A percentile compares a stretch with the other conserved stretches of the same genome.
phyloP scores from a whole-genome alignment of 2,329 filamentous ascomycete genomes.

The Fusarium ambrosium region DNA sequence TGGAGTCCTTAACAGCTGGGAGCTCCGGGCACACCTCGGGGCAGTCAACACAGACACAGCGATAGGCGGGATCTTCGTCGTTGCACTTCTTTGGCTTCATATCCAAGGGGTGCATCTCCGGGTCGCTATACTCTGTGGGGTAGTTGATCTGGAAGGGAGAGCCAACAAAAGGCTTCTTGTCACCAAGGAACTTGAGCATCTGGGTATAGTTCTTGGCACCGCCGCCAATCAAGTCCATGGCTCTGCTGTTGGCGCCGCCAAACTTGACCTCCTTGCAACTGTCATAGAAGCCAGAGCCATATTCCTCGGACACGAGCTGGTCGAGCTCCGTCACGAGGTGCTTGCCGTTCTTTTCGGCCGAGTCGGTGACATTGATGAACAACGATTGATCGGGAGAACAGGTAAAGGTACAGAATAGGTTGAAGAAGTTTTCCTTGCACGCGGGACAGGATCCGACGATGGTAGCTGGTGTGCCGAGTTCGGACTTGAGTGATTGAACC shows the following conservation, averaged over 20 bases:
- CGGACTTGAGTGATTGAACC: conserved; percentile 84
- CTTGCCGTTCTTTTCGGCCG: conserved; percentile 71
- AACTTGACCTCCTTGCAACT: conserved; percentile 99
- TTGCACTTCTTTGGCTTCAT: conserved; percentile 89
- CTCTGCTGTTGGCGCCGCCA: conserved; percentile 90
- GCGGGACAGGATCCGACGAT: conserved; percentile 95
- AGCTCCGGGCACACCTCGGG: conserved; percentile 86
- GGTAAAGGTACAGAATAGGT: conserved; percentile 97
- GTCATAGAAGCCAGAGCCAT: conserved; percentile 90
- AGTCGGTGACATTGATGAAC: conserved; percentile 92
- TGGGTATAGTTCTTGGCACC: conserved; percentile 91
- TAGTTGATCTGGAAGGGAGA: conserved; percentile 99
- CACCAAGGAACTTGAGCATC: conserved; percentile 91
- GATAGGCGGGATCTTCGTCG: conserved; percentile 85
- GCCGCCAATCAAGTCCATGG: conserved; percentile 96
- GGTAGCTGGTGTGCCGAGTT: conserved; percentile 87
- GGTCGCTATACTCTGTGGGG: conserved; percentile 72
- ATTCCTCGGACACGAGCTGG: conserved; percentile 86
- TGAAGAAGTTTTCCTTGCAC: conserved; percentile 98
- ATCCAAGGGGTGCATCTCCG: conserved; percentile 78
- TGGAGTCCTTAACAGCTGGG: conserved; percentile 77
- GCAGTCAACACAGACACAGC: conserved; percentile 95
- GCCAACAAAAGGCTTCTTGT: conserved; percentile 85
- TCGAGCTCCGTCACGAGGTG: conserved; percentile 88
- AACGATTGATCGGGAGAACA: conserved; percentile 97